phyloP scores from a whole-genome alignment of 2,329 filamentous ascomycete genomes.

The Diaporthe batatas region DNA sequence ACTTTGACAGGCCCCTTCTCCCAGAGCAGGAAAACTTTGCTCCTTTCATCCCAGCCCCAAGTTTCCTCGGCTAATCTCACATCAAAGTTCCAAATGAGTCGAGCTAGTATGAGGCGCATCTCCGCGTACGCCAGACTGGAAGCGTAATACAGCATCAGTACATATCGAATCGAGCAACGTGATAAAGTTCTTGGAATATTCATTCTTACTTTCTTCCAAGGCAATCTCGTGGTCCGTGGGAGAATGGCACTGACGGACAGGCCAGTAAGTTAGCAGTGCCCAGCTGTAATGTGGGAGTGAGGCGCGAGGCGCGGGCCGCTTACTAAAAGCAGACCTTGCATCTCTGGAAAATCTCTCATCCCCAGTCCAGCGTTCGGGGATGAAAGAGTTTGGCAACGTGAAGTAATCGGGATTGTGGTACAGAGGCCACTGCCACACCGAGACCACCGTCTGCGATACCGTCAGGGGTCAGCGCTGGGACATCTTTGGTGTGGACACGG shows the following conservation, averaged over 20 bases:
- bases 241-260: conserved; percentile 56
- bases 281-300: too few species aligned
- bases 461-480: too few species aligned
- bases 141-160: neutral
- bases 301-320: too few species aligned
- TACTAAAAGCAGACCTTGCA: conserved; percentile 47
- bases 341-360: conserved; percentile 47
- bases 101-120: conserved; percentile 60
- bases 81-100: conserved; percentile 61
- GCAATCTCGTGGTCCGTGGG: conserved; percentile 60
- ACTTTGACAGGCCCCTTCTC: conserved; percentile 1
- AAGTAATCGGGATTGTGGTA: too few species aligned
- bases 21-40: conserved; percentile 14
- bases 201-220: conserved; percentile 60
- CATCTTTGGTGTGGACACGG: too few species aligned
- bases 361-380: too few species aligned
- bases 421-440: conserved; percentile 57
- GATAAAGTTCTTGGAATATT: too few species aligned
- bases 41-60: neutral
- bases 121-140: conserved; percentile 61
- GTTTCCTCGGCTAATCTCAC: conserved; percentile 50
- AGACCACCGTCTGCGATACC: conserved; percentile 58
- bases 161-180: neutral
- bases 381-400: too few species aligned
- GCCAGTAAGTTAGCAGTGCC: too few species aligned